phyloP scores from a whole-genome alignment of 139 green algal genomes.

The Chlamydomonas sphaeroides region DNA sequence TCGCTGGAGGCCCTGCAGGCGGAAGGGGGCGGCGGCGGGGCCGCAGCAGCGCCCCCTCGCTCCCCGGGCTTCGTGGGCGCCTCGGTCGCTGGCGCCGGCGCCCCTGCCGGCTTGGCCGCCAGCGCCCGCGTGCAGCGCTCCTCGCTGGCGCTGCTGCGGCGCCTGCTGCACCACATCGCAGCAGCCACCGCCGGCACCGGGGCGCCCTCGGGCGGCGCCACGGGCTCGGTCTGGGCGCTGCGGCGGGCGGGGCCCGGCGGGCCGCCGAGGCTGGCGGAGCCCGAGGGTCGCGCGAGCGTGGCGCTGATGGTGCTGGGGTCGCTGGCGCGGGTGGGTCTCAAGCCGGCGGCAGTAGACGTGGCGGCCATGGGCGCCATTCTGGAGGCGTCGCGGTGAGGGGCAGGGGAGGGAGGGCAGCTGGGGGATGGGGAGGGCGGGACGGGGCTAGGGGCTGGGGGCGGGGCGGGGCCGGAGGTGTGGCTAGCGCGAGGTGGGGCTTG shows the following conservation, averaged over 20 bases:
- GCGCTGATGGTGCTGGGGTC: not conserved
- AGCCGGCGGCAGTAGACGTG: not conserved
- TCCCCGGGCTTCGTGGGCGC: no score
- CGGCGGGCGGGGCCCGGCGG: no score
- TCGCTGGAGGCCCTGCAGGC: no score
- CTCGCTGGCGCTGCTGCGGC: not conserved
- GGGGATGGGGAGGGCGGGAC: not conserved
- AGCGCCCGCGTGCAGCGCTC: not conserved
- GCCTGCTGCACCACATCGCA: constrained; percentile 4
- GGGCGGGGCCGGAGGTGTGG: not conserved
- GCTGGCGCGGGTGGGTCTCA: constrained; percentile 16
- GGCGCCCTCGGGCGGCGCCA: no score
- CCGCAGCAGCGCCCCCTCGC: no score
- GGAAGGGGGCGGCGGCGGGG: no score
- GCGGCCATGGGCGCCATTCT: not conserved
- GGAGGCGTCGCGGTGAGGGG: constrained; percentile 11
- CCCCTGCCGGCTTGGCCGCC: no score
- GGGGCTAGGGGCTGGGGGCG: no score
- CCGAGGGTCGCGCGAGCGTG: not conserved
- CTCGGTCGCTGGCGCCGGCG: no score
- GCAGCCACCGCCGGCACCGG: not conserved
- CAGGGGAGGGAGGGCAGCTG: not conserved
- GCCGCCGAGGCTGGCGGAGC: not conserved
- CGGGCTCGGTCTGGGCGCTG: no score
- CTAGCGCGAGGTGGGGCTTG: not conserved